Evolutionary conservation across 805 yeast genomes (phyloP).

Genomic region (Schwanniomyces polymorphus): DNA sequence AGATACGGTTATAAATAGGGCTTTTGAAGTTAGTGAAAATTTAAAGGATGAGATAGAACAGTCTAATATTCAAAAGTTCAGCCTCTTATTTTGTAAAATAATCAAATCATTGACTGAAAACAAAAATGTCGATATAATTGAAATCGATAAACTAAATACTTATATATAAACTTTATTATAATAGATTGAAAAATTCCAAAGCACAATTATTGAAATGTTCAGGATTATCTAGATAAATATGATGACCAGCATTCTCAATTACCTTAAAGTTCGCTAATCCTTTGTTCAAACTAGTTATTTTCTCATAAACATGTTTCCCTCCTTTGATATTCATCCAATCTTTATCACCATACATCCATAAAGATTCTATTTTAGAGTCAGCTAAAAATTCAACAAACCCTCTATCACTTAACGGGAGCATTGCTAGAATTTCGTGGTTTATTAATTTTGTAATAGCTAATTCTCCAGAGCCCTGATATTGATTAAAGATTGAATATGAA

Average conservation of each 20-base stretch:
- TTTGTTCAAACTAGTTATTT: conserved; percentile 15
- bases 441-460: conserved; percentile 42
- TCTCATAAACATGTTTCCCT: conserved; percentile 31
- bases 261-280: conserved; percentile 18
- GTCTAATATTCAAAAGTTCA: neutral
- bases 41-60: conserved; percentile 24
- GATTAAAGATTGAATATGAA: conserved; percentile 42
- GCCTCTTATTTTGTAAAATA: conserved; percentile 3
- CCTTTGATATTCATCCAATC: conserved; percentile 46
- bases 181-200: conserved; percentile 20
- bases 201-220: conserved; percentile 24
- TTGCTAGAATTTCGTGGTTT: conserved; percentile 39
- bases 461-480: conserved; percentile 44
- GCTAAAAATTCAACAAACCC: conserved; percentile 31
- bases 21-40: conserved; percentile 37
- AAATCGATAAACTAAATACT: conserved; percentile 3
- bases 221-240: conserved; percentile 42
- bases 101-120: conserved; percentile 1
- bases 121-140: neutral
- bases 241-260: conserved; percentile 41
- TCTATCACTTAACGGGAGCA: conserved; percentile 40
- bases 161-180: neutral
- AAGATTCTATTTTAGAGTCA: conserved; percentile 18
- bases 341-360: conserved; percentile 42
- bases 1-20: conserved; percentile 42